Evolutionary conservation across 768 basidiomycete species (phyloP).

Genomic region (Multifurca ochricompacta): DNA sequence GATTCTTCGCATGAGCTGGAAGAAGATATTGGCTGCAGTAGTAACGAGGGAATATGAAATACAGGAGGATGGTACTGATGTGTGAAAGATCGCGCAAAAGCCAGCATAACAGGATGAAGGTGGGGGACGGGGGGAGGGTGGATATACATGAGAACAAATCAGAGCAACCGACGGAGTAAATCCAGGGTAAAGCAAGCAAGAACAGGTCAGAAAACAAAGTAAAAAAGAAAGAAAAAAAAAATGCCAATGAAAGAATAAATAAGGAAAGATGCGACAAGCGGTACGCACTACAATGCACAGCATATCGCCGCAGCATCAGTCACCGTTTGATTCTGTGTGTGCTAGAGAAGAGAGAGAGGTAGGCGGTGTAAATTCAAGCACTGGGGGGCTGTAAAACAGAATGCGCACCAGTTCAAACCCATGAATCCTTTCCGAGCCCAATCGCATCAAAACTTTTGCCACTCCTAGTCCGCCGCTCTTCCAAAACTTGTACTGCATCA

Average conservation of each 20-base stretch:
- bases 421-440: constrained; percentile 66
- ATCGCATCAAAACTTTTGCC: constrained; percentile 82
- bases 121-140: too few relatives aligned
- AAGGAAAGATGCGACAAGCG: constrained; percentile 14
- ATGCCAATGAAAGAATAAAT: constrained; percentile 12
- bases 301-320: neutral
- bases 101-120: constrained; percentile 12
- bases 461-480: constrained; percentile 71
- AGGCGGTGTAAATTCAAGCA: neutral
- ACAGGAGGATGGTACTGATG: constrained; percentile 18
- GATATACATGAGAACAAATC: constrained; percentile 18
- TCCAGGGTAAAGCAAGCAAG: constrained; percentile 20
- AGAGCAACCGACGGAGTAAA: constrained; percentile 6
- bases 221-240: neutral
- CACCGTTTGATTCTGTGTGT: neutral
- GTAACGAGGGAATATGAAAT: constrained; percentile 13
- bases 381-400: neutral
- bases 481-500: constrained; percentile 60
- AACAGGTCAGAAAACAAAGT: constrained; percentile 1
- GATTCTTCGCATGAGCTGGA: constrained; percentile 1
- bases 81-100: constrained; percentile 18
- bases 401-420: constrained; percentile 58
- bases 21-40: constrained; percentile 19
- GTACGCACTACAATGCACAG: constrained; percentile 23
- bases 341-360: neutral